Conservation (phyloP, 345 rosid species). For the Acer saccharum region DNA sequence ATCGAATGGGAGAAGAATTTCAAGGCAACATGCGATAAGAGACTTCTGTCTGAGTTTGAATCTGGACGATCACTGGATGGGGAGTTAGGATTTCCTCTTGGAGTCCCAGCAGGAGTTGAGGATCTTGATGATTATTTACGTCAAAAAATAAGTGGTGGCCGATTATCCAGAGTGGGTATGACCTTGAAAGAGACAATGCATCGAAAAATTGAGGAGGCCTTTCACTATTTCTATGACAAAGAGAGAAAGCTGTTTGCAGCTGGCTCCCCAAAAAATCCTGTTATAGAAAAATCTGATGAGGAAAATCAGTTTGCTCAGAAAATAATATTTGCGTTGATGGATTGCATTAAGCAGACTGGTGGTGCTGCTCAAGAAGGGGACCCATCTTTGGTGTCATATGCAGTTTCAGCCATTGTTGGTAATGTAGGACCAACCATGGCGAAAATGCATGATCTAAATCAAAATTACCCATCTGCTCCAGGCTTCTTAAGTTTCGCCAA, state of each 20-base stretch:
- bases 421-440: slow-evolving; percentile 68
- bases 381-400: slow-evolving; percentile 89
- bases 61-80: slow-evolving; percentile 66
- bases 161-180: slow-evolving; percentile 75
- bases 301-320: slow-evolving; percentile 84
- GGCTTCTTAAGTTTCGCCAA: slow-evolving; percentile 58
- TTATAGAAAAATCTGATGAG: slow-evolving; percentile 66
- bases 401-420: slow-evolving; percentile 82
- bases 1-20: slow-evolving; percentile 85
- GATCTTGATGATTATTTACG: slow-evolving; percentile 86
- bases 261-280: slow-evolving; percentile 50
- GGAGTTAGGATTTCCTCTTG: slow-evolving; percentile 77
- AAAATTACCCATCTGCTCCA: slow-evolving; percentile 48
- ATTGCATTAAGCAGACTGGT: slow-evolving; percentile 84
- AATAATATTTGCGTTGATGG: slow-evolving; percentile 70
- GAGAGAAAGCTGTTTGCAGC: slow-evolving; percentile 65
- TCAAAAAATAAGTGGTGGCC: slow-evolving; percentile 65
- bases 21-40: slow-evolving; percentile 70
- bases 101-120: slow-evolving; percentile 82
- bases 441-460: slow-evolving; percentile 72
- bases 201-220: slow-evolving; percentile 67
- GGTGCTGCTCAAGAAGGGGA: slow-evolving; percentile 99
- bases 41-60: slow-evolving; percentile 90
- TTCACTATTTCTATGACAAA: slow-evolving; percentile 52
- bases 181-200: slow-evolving; percentile 85